Conservation (phyloP, 1,139 yeast genomes). For the Sugiyamaella novakii region DNA sequence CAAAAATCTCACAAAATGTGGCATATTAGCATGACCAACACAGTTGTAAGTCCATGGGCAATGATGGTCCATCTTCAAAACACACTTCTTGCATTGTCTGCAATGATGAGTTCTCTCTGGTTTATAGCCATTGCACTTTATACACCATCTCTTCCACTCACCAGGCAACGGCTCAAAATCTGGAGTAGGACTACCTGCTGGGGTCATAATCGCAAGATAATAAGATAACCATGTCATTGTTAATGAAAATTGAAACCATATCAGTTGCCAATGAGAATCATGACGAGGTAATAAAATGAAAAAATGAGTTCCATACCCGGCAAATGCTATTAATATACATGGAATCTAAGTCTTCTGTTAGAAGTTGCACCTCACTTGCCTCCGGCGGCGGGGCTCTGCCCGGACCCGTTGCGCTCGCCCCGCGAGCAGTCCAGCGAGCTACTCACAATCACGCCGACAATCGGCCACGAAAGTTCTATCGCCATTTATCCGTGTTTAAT, state of each 20-base stretch:
- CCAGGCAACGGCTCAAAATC: conserved; percentile 44
- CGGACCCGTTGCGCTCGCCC: neutral
- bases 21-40: conserved; percentile 76
- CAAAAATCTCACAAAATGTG: conserved; percentile 81
- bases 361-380: neutral
- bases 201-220: conserved; percentile 55
- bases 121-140: conserved; percentile 63
- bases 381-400: neutral
- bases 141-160: conserved; percentile 64
- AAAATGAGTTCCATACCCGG: conserved; percentile 68
- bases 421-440: too few species aligned
- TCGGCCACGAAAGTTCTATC: conserved; percentile 38
- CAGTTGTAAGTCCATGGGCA: conserved; percentile 88
- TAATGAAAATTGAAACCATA: conserved; percentile 53
- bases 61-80: conserved; percentile 83
- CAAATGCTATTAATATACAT: conserved; percentile 54
- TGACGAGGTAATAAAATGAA: conserved; percentile 54
- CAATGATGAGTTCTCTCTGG: conserved; percentile 86
- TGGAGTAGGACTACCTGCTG: conserved; percentile 62
- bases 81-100: conserved; percentile 55
- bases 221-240: conserved; percentile 74
- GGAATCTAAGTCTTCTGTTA: conserved; percentile 60
- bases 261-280: conserved; percentile 47
- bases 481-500: conserved; percentile 27
- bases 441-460: conserved; percentile 36